Evolutionary conservation across 495 filamentous ascomycete species (phyloP), one percentile per base, ranked within the genome.

Genomic region (Talaromyces thailandensis): DNA sequence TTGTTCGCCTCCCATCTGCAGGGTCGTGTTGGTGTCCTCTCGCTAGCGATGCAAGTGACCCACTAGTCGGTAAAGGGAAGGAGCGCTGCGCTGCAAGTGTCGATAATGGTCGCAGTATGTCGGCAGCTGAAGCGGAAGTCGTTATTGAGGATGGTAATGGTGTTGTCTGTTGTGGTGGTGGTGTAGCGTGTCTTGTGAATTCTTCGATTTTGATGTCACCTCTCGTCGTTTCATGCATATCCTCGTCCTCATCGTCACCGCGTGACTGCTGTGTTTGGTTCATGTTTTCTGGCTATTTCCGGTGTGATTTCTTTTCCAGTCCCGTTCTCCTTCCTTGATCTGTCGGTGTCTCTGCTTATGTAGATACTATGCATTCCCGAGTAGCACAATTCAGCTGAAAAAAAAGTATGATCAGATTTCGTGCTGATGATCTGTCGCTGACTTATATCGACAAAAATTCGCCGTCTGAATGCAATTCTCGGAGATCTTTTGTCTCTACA

Each of bases 11-110:
- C 26, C 51, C 51, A 28, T 55, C 51, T 55, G 51, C 51, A 55
- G 18, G 48, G 24, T 52, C 48, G 48, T 52, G 48, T 21, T 55
- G 51, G 23, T 61, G 59, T 26, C 43, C 16, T 61, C 40, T 61
- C 59, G 59, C 59, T 61, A 61, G 43, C 43, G 2, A 61, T 61
- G 59, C 59, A 61, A 61, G 59, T 21, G 59, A 52, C 45, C 59
- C 59, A 52, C 59, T 61, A 51, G 21, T 61, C 45, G 59, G 59
- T 29, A 61, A 23, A 50, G 21, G 32, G 35, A 60, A 29, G 16
- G 35, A 60, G 5, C 58, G n/a, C 32, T 58, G 57, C 35, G 57
- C 8, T 59, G 57, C 57, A 40, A 59, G 31, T 45, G 21, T 14
- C 50, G 59, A 61, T 23, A 61, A 16, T 40, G 59, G 59, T 8